A percentile compares a stretch with the other conserved stretches of the same genome.
Evolutionary conservation across 352 stramenopile species (phyloP).

Genomic region (Pythium guiyangense): DNA sequence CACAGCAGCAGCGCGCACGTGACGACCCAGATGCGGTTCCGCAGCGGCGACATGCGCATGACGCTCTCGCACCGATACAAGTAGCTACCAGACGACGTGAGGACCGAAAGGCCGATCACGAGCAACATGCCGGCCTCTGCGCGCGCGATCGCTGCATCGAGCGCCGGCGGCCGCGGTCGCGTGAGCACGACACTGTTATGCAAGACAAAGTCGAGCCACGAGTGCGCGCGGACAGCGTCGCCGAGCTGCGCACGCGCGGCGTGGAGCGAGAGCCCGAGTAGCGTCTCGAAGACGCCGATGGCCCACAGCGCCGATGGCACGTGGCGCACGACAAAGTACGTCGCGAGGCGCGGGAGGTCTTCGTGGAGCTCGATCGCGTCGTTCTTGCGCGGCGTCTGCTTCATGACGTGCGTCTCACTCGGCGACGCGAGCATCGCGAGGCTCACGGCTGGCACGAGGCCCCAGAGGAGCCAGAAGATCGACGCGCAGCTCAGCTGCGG

Average conservation of each 20-base stretch:
- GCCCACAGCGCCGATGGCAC: constrained; percentile 52
- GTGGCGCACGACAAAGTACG: constrained; percentile 73
- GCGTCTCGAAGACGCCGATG: constrained; percentile 63
- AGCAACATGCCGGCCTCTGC: constrained; percentile 76
- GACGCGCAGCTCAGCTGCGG: constrained; percentile 69
- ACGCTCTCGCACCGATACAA: constrained; percentile 77
- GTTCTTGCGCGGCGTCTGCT: constrained; percentile 83
- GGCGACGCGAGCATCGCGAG: constrained; percentile 74
- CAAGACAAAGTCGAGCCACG: constrained; percentile 65
- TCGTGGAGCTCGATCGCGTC: constrained; percentile 58
- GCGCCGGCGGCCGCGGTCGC: constrained; percentile 35
- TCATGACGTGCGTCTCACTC: constrained; percentile 74
- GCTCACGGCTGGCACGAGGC: constrained; percentile 69
- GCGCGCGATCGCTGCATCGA: constrained; percentile 61
- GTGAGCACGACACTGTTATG: constrained; percentile 38
- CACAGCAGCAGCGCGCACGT: constrained; percentile 32
- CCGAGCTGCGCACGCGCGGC: constrained; percentile 19
- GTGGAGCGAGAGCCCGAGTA: constrained; percentile 64
- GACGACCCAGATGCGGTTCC: constrained; percentile 64
- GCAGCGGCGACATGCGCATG: constrained; percentile 53
- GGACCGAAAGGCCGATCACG: constrained; percentile 55
- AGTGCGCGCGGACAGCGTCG: constrained; percentile 24
- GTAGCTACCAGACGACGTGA: constrained; percentile 70
- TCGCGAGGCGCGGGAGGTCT: constrained; percentile 46
- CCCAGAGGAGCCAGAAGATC: constrained; percentile 83